These are phyloP conservation scores for Xylariaceae sp. DNA, from an alignment of 2,329 filamentous ascomycete genomes.

Conservation along the genomic window DNA sequence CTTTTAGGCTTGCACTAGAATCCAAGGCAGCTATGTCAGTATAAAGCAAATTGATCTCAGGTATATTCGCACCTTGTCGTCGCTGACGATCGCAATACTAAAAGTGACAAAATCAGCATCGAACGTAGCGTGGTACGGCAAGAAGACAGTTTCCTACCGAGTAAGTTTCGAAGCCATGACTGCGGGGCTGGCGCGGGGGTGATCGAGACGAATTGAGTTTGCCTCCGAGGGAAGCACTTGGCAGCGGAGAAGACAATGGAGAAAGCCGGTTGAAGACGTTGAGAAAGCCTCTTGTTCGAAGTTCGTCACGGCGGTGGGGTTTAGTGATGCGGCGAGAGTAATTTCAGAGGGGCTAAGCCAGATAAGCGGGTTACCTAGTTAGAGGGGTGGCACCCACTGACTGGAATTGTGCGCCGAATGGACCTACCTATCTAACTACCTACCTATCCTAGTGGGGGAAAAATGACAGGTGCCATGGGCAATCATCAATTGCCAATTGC, in stretches of 20 bases:
- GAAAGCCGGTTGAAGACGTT: neutral
- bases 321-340: slow-evolving; percentile 3
- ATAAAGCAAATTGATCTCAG: neutral
- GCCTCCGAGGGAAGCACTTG: neutral
- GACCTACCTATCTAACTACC: too few species aligned
- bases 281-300: neutral
- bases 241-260: neutral
- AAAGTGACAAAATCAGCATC: slow-evolving; percentile 18
- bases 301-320: neutral
- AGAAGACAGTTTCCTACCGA: slow-evolving; percentile 54
- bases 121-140: neutral
- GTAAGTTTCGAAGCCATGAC: slow-evolving; percentile 89
- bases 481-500: slow-evolving; percentile 11
- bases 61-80: slow-evolving; percentile 71
- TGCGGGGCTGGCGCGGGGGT: slow-evolving; percentile 1
- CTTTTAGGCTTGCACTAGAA: slow-evolving; percentile 82
- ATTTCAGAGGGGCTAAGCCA: slow-evolving; percentile 19
- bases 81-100: slow-evolving; percentile 98
- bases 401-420: slow-evolving; percentile 9
- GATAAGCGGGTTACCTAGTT: slow-evolving; percentile 2
- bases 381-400: neutral
- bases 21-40: neutral
- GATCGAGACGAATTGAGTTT: slow-evolving; percentile 6
- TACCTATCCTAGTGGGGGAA: neutral
- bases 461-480: slow-evolving; percentile 9